Conservation (phyloP, 1,284 basidiomycete genomes). For the Austroboletus niveus region DNA sequence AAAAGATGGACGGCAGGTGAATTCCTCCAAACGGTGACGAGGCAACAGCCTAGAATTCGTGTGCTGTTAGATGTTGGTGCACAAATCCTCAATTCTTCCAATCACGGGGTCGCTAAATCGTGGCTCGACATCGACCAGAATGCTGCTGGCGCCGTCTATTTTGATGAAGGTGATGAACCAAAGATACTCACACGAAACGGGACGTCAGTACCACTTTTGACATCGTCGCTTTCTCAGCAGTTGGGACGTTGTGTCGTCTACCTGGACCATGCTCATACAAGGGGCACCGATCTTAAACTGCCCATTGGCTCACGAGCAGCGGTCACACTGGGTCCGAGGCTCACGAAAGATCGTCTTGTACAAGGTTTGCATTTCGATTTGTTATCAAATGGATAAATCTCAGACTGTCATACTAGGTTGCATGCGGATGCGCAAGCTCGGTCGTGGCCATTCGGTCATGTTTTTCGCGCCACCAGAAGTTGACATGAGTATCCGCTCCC, state of each 20-base stretch:
- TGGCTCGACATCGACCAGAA: not conserved
- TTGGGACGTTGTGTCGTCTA: not conserved
- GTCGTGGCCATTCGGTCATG: not conserved
- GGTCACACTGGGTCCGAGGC: not conserved
- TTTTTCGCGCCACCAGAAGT: not conserved
- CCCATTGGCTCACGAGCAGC: not conserved
- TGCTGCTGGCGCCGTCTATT: no score
- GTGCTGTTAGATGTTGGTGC: not conserved
- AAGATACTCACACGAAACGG: not conserved
- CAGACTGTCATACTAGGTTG: not conserved
- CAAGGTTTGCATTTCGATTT: not conserved
- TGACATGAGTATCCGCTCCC: not conserved
- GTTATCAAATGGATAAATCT: no score
- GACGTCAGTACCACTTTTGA: not conserved
- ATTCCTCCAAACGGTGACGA: no score
- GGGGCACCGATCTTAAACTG: not conserved
- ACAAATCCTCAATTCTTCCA: not conserved
- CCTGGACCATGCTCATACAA: not conserved
- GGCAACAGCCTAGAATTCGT: no score
- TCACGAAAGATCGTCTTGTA: not conserved
- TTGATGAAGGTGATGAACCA: no score
- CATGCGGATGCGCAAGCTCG: not conserved
- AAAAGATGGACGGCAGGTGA: no score
- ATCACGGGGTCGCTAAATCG: not conserved
- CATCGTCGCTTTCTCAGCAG: not conserved